phyloP scores from a whole-genome alignment of 176 grass and related monocot species.

The Aegilops speltoides region DNA sequence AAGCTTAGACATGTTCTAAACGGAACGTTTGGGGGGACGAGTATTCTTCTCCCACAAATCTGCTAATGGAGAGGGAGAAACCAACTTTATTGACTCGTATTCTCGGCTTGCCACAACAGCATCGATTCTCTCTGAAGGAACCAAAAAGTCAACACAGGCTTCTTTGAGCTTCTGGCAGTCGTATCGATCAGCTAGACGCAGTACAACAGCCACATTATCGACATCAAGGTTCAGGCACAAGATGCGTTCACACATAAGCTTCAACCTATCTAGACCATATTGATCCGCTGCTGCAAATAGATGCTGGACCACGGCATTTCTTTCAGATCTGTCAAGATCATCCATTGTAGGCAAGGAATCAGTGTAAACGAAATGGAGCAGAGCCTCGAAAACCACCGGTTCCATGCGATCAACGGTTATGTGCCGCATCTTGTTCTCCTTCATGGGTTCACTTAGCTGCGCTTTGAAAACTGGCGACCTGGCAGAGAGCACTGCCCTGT shows the following conservation, averaged over 20 bases:
- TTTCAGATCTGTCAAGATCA: background rate
- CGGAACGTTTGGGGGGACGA: background rate
- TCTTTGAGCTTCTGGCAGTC: constrained; percentile 10
- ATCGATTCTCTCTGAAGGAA: constrained; percentile 12
- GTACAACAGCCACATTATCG: constrained; percentile 6
- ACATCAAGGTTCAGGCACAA: constrained; percentile 11
- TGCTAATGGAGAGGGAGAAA: constrained; percentile 15
- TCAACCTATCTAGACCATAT: constrained; percentile 32
- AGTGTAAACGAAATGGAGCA: constrained; percentile 42
- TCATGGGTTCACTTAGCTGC: constrained; percentile 10
- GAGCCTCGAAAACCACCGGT: constrained; percentile 19
- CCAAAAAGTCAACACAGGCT: constrained; percentile 10
- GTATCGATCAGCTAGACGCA: constrained; percentile 7
- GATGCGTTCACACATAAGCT: constrained; percentile 21
- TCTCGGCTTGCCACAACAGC: background rate
- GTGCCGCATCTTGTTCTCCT: background rate
- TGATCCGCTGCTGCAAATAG: constrained; percentile 23
- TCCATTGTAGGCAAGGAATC: constrained; percentile 22
- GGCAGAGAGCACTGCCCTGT: constrained; percentile 32
- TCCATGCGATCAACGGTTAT: constrained; percentile 38
- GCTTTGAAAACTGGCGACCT: constrained; percentile 38
- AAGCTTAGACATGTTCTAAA: background rate
- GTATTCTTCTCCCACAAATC: constrained; percentile 23
- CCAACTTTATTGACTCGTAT: background rate
- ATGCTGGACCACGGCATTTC: background rate